Evolutionary conservation across 768 basidiomycete genomes (phyloP).

Genomic region (Leccinum imitatum): DNA sequence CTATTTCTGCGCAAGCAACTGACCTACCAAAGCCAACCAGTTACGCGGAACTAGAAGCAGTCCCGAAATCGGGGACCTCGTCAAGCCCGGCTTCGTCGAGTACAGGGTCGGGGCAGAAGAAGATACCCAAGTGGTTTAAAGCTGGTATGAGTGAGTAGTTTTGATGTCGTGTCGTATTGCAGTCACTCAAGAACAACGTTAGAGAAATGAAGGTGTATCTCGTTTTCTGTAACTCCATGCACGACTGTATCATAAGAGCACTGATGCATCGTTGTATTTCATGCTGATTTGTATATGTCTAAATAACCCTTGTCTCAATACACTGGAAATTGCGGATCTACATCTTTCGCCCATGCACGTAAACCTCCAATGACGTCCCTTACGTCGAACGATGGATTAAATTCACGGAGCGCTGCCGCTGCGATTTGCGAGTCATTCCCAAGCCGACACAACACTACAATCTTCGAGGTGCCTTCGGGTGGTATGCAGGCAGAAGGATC

Average conservation of each 20-base stretch:
- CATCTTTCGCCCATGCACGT: slow-evolving; percentile 70
- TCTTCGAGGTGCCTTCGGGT: slow-evolving; percentile 22
- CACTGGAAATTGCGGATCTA: slow-evolving; percentile 76
- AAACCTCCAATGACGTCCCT: slow-evolving; percentile 83
- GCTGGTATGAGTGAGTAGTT: slow-evolving; percentile 52
- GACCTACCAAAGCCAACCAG: slow-evolving; percentile 65
- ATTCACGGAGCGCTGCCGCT: slow-evolving; percentile 45
- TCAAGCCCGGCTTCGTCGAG: slow-evolving; percentile 11
- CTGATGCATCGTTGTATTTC: slow-evolving; percentile 3
- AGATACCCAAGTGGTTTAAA: slow-evolving; percentile 81
- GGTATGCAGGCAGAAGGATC: slow-evolving; percentile 52
- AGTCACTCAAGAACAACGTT: not conserved
- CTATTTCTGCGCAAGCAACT: slow-evolving; percentile 55
- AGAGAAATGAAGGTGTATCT: slow-evolving; percentile 35
- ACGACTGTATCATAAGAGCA: slow-evolving; percentile 6
- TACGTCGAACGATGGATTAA: slow-evolving; percentile 34
- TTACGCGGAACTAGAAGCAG: slow-evolving; percentile 24
- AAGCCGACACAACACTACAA: slow-evolving; percentile 75
- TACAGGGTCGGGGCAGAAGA: slow-evolving; percentile 41
- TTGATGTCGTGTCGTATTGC: not conserved
- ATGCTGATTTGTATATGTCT: slow-evolving; percentile 7
- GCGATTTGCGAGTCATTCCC: slow-evolving; percentile 96
- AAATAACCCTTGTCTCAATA: slow-evolving; percentile 49
- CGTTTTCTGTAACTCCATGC: slow-evolving; percentile 30
- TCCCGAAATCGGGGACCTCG: slow-evolving; percentile 5